phyloP scores from a whole-genome alignment of 192 early-diverging fungal species.

The Coemansia sp. region DNA sequence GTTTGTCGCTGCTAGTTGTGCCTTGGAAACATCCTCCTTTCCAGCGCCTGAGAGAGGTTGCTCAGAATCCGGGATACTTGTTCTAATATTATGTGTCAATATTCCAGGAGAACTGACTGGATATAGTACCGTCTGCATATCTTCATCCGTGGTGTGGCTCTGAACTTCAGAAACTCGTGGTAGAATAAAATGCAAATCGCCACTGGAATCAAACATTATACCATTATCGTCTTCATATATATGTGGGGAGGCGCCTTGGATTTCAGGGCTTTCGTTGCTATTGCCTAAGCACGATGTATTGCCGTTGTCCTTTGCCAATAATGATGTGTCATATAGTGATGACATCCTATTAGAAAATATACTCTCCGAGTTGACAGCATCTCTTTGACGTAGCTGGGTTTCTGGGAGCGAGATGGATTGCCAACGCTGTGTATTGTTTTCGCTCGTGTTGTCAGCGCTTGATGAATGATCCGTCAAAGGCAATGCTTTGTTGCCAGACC shows the following conservation, averaged over 20 bases:
- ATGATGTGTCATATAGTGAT: background rate
- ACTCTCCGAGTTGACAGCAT: background rate
- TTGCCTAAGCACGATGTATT: background rate
- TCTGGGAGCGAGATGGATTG: slow-evolving; percentile 27
- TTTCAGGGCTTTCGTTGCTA: background rate
- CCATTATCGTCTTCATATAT: background rate
- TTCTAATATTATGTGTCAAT: background rate
- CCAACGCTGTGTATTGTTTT: slow-evolving; percentile 2
- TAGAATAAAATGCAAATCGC: slow-evolving; percentile 30
- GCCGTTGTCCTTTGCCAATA: background rate
- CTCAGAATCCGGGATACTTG: background rate
- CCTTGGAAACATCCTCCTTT: background rate
- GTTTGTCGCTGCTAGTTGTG: too few relatives aligned
- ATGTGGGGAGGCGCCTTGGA: background rate
- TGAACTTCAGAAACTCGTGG: background rate
- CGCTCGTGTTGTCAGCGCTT: background rate
- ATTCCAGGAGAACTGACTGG: background rate
- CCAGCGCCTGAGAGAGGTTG: background rate
- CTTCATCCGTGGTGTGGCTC: slow-evolving; percentile 11
- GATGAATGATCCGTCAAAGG: background rate
- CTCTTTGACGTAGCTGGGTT: background rate
- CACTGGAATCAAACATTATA: slow-evolving; percentile 32
- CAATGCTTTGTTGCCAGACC: background rate
- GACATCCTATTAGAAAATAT: background rate
- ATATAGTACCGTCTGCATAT: slow-evolving; percentile 13